Evolutionary conservation across 768 basidiomycete genomes (phyloP), one percentile per base, ranked within the genome.

Genomic region (Mycena maculata): DNA sequence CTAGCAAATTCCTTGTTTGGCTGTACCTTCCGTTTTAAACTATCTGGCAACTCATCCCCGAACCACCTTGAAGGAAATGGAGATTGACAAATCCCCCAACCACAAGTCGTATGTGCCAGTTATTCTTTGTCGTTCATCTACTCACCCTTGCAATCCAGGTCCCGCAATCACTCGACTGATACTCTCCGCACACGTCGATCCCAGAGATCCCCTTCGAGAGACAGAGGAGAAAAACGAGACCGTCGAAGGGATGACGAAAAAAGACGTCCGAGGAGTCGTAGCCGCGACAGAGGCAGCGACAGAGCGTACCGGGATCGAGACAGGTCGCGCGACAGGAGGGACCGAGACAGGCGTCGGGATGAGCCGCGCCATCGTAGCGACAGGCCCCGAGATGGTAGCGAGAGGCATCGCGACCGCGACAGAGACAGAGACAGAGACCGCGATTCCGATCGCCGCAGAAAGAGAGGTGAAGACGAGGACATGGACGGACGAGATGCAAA

Each of bases 151-250:
- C 39, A 47, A 89, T 15, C 39, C 45, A 89, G 90, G 61, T 90
- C 90, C 67, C 89, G 91, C 72, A 90, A 90, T 75, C 87, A 88
- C 76, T 93, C 92, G 4, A 88, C 89, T 39, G 92, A 93, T 76
- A 94, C 92, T 12, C 87, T 88, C 71, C 88, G 87, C 47, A 93
- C 92, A 23, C 85, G 83, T 71, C 85, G 86, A 64, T 93, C 92
- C 50, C 91, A 92, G 72, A 84, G 88, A 67, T 94, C 93, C 12
- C 81, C 80, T 57, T 94, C 93, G 25, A 83, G 87, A 71, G 92
- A 91, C 27, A 84, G 86, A 71, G n/a, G n/a, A n/a, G 92, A 91
- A 80, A 91, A 55, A 85, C 83, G 71, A 82, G 84, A 61, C 60
- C 84, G 86, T 23, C 83, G 87, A 38, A 84, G 82, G 66, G 82